Evolutionary conservation across 2,329 filamentous ascomycete genomes (phyloP), one percentile per base, ranked within the genome.

Genomic region (Trichoderma aggressivum): DNA sequence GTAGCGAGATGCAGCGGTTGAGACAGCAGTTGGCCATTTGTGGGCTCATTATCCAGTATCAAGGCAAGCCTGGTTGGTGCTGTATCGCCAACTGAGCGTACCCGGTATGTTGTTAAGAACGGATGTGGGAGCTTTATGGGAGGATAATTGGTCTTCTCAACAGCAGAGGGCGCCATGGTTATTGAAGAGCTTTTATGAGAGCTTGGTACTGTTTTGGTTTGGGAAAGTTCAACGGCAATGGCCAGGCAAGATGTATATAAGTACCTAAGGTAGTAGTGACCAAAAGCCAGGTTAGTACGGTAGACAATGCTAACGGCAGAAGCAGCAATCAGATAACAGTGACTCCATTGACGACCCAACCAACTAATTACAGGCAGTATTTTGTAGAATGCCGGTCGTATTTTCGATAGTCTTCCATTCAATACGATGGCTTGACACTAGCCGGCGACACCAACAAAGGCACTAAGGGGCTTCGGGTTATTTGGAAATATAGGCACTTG

Each of bases 21-120:
- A 7, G 74, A 74, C 24, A 77, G 74, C 2, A 73, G 63, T 34
- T 73, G 72, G 69, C 72, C 76, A 21, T 73, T 63, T 14, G 72
- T 66, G n/a, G 71, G 28, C 11, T 72, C 70, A 53, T 71, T 69
- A 36, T 73, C 76, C 30, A 74, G 72, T 34, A 75, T 75, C 56
- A 78, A 66, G 76, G 71, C 36, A 71, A 73, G 60, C 60, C 71
- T 68, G 39, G 75, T 43, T 0, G 73, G 68, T 5, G 24, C 69
- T 70, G 74, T 73, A 18, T 78, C 75, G 67, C 72, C 73, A 67
- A 77, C 78, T 2, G 76, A 77, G 10, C n/a, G 18, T 21, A 59
- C 56, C 3, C 30, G 56, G n/a, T 34, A 59, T 59, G 56, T 21
- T 1, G 74, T 76, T 24, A 75, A 74, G 70, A 73, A 76, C 60